Conservation (phyloP, 2,329 filamentous ascomycete genomes). For the Aspergillus costaricaensis region DNA sequence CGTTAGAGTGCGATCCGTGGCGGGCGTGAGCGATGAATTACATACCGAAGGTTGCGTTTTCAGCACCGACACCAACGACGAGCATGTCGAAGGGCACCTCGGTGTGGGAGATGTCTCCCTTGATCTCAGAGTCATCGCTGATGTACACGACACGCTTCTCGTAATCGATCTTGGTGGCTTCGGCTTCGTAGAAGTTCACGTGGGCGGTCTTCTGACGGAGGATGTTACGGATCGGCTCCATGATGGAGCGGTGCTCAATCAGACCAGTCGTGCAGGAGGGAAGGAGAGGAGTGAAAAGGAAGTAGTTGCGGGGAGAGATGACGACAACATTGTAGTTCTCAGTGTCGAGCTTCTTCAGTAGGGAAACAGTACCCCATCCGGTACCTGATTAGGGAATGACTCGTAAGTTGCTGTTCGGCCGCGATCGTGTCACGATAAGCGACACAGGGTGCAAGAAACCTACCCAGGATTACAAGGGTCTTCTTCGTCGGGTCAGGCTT, state of each 20-base stretch:
- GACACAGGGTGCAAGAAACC: constrained; percentile 20
- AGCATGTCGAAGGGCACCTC: constrained; percentile 98
- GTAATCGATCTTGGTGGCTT: constrained; percentile 92
- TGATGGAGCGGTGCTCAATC: constrained; percentile 98
- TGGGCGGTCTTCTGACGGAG: constrained; percentile 89
- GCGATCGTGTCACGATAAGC: background rate
- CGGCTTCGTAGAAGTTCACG: constrained; percentile 97
- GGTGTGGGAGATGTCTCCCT: constrained; percentile 76
- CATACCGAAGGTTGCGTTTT: constrained; percentile 94
- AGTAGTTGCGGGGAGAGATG: constrained; percentile 98
- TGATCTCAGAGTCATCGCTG: constrained; percentile 89
- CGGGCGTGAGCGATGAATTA: constrained; percentile 8
- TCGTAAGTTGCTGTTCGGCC: background rate
- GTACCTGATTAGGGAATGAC: constrained; percentile 63
- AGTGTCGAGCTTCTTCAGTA: constrained; percentile 97
- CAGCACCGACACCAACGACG: constrained; percentile 92
- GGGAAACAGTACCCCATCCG: constrained; percentile 93
- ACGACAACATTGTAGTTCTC: constrained; percentile 99
- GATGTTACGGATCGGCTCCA: constrained; percentile 97
- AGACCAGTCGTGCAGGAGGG: constrained; percentile 96
- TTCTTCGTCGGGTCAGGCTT: constrained; percentile 87
- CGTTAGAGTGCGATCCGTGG: constrained; percentile 12
- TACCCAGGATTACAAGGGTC: constrained; percentile 93
- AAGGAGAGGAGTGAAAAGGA: constrained; percentile 96
- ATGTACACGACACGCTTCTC: constrained; percentile 86